Evolutionary conservation across 2,329 filamentous ascomycete genomes (phyloP), one percentile per base, ranked within the genome.

Genomic region (Neonectria magnoliae): DNA sequence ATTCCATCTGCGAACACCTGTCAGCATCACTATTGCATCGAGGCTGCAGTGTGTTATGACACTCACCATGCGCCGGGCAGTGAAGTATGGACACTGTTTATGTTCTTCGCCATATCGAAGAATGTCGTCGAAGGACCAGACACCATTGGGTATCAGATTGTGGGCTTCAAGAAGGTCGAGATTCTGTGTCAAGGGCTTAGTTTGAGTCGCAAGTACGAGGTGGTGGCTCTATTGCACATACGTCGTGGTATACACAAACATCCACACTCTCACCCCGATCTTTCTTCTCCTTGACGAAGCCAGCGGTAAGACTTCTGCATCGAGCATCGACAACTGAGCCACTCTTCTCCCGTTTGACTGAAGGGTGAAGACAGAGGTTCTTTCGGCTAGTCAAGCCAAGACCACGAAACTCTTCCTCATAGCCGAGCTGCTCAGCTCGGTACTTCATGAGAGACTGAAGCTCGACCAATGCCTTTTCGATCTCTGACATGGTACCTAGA

Each of bases 31-130:
- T 5, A 14, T 18, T 20, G 13, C 10, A 14, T 14, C 7, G 14
- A 9, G 18, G 16, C 18, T 51, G 22, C 20, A 18, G 18, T 51
- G n/a, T 18, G 16, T 16, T 18, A 9, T 50, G 14, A 44, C 20
- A 58, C 84, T 74, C 80, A 93, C 92, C 96, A 99, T 99, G 68
- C 96, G 90, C 63, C 96, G 87, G 14, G 93, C 93, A 14, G 95
- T 98, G 74, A 99, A 99, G 78, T 99, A 99, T 0, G 96, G 96
- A 73, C 96, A 99, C 78, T 98, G 96, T 77, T 98, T 98, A 68
- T 98, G 90, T 73, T 97, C 87, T 79, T 99, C 95, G 57, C 97
- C 95, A 74, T 99, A 98, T 68, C 87, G 89, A 62, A 97, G 81
- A 52, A 99, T 87, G 14, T 90, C 93, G 71, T 99, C 96, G 55